A percentile compares a stretch with the other conserved stretches of the same genome.
Evolutionary conservation across 2,329 filamentous ascomycete species (phyloP).

Genomic region (Biscogniauxia sp.): DNA sequence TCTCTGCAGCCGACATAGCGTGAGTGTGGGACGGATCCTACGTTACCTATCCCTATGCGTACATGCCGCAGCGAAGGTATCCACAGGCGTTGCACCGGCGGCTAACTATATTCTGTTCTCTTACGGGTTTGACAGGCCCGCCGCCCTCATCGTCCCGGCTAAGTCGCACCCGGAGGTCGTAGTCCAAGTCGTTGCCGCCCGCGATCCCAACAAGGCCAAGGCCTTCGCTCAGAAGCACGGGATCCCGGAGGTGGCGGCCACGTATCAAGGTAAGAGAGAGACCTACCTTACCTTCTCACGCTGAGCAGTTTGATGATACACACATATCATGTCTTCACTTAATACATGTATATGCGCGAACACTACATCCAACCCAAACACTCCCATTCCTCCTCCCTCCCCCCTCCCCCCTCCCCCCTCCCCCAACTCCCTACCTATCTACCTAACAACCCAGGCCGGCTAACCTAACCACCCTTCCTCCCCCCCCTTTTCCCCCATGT

Average conservation of each 20-base stretch:
- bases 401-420: not conserved
- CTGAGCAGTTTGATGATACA: not conserved
- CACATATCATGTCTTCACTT: not conserved
- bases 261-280: constrained; percentile 45
- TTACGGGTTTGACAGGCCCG: constrained; percentile 28
- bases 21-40: constrained; percentile 21
- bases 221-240: constrained; percentile 49
- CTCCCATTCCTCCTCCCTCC: not conserved
- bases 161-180: constrained; percentile 53
- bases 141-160: constrained; percentile 47
- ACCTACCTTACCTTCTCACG: not conserved
- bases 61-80: not conserved
- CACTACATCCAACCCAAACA: no score
- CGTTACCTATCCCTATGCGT: not conserved
- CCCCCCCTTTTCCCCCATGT: no score
- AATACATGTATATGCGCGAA: not conserved
- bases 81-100: not conserved
- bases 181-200: constrained; percentile 50
- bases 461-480: not conserved
- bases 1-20: constrained; percentile 41
- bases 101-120: constrained; percentile 1
- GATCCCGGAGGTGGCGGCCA: constrained; percentile 47
- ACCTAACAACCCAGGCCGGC: no score
- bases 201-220: constrained; percentile 45
- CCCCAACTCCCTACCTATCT: not conserved